Evolutionary conservation across 345 rosid genomes (phyloP), one percentile per base, ranked within the genome.

Genomic region (Lepidium didymum): DNA sequence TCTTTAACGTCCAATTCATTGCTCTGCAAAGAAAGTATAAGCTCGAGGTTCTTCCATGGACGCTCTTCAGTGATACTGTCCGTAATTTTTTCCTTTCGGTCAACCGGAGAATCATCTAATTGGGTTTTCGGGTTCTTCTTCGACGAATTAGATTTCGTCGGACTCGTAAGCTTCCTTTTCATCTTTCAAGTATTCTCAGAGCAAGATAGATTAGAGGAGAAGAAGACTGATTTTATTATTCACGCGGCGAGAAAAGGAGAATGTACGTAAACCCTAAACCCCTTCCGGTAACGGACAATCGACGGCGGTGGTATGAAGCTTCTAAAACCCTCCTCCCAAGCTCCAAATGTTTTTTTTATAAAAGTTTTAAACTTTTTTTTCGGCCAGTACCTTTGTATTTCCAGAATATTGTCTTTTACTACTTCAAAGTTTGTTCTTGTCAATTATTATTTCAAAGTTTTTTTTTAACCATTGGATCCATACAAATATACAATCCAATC

Each of bases 31-130:
- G 77, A 79, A 10, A 86, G 80, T 68, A 91, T 81, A 58, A 94
- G 77, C 72, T 89, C 78, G 10, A 94, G 81, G 69, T 91, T 91
- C 75, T 73, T 80, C 97, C 97, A 94, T 33, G 87, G 84, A 67
- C 68, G 43, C 13, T 31, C 87, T 63, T 72, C 82, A 25, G 72
- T 73, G 21, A 64, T 5, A 38, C 2, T 44, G 7, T 35, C 73
- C 58, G 31, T 25, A 57, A 40, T 55, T 29, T 37, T 36, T 8
- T 64, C 83, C 6, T 19, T 19, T 23, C 33, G 57, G 4, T 64
- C 62, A 15, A 16, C 12, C 6, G 82, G 64, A 25, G 34, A 62
- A 58, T 69, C 74, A 3, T 21, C 23, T 31, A 63, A 68, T 56
- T 42, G 78, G 52, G 75, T 37, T 61, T 86, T 75, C 36, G 57